Base-by-base conservation (phyloP, 768 basidiomycete species). In the Leucogyrophana mollusca region DNA sequence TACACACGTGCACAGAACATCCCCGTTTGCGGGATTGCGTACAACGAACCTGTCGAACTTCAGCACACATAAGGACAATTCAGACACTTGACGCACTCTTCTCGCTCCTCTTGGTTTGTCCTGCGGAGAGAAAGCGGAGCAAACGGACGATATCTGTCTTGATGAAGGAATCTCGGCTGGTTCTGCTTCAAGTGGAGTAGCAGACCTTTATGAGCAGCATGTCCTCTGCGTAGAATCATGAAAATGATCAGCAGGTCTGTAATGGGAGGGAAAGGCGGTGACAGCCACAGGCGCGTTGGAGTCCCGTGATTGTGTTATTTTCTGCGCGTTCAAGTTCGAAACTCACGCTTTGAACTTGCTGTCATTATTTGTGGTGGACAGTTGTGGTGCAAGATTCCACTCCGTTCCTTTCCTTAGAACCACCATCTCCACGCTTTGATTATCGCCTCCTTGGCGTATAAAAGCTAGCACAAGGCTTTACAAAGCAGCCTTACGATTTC, bases 1-100 rank as follows among this genome's bases (percentile, higher is more conserved):
- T 32, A 68, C 78, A 50, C 59, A 85, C 87, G 66, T 74, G 70
- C 70, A 79, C 25, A 89, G 58, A 10, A 68, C 57, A 44, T 83
- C 68, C 23, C 84, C 81, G 1, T 76, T 87, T 2, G 89, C 86
- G 9, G 89, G 88, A 61, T 89, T 88, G 35, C 59, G 58, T 7
- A 90, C 77, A 13, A 59, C 56, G 43, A 85, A 73, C 16, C 80
- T 85, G 43, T 14, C 23, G 1, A 34, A 20, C 32, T 40, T 48
- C 13, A 43, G 34, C n/a, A 9, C 18, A 6, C 60, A 50, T 56
- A 43, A 43, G 40, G 38, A 52, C 56, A 60, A 53, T 52, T 59
- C 60, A 53, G 22, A 9, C 18, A 16, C 6, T 10, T 16, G 23
- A 46, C 33, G 34, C 40, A 9, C n/a, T 48, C 49, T 37, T 51